A percentile compares a stretch with the other conserved stretches of the same genome.
Conservation (phyloP, 192 early-diverging fungal genomes). For the Irineochytrium annulatum region DNA sequence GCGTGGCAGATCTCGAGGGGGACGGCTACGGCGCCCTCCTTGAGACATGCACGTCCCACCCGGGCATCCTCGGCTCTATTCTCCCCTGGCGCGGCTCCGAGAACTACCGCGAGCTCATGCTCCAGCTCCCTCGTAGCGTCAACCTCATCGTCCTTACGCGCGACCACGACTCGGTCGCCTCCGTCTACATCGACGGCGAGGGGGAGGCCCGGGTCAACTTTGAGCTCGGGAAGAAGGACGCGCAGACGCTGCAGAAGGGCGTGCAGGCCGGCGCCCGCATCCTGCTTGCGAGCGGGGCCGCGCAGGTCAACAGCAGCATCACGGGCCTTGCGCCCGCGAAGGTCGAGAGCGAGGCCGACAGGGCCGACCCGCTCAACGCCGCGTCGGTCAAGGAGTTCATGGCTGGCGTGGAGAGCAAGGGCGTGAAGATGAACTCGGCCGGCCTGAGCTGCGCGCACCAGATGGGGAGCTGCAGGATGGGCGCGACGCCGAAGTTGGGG, state of each 20-base stretch:
- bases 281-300: conserved; percentile 62
- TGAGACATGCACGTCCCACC: conserved; percentile 58
- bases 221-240: conserved; percentile 50
- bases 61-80: conserved; percentile 36
- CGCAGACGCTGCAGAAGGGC: conserved; percentile 38
- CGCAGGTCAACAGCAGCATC: conserved; percentile 49
- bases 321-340: conserved; percentile 20
- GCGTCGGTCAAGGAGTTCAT: neutral
- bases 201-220: conserved; percentile 45
- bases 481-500: conserved; percentile 42
- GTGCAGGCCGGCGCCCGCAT: conserved; percentile 40
- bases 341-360: conserved; percentile 3
- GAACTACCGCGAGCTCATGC: conserved; percentile 47
- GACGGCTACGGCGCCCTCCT: conserved; percentile 63
- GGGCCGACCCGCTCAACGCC: neutral
- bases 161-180: conserved; percentile 53
- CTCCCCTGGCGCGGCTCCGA: conserved; percentile 46
- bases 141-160: conserved; percentile 55
- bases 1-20: conserved; percentile 56
- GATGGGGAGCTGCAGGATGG: conserved; percentile 62
- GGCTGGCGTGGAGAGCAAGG: neutral
- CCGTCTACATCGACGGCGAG: conserved; percentile 40
- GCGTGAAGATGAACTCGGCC: conserved; percentile 6
- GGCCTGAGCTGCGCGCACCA: conserved; percentile 47
- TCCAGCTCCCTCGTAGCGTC: conserved; percentile 38